phyloP scores from a whole-genome alignment of 371 early-diverging fungal genomes.

The Mortierella sp. region DNA sequence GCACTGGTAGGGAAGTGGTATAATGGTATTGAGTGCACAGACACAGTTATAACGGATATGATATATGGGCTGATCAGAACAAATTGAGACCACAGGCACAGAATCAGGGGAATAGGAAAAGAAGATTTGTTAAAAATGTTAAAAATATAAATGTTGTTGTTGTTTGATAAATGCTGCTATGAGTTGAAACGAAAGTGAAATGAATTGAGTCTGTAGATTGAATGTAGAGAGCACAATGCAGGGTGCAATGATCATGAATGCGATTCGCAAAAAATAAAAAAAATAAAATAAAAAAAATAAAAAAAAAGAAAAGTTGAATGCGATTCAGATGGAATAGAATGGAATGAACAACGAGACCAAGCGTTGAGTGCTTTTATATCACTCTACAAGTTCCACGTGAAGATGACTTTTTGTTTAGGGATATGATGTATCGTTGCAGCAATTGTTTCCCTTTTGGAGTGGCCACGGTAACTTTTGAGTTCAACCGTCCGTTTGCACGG shows the following conservation, averaged over 20 bases:
- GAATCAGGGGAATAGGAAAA: background rate
- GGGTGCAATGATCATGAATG: background rate
- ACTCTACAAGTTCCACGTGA: slow-evolving; percentile 1
- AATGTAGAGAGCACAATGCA: background rate
- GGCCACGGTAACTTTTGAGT: slow-evolving; percentile 4
- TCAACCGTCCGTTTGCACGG: background rate
- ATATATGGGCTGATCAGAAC: background rate
- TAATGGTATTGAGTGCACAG: slow-evolving; percentile 2
- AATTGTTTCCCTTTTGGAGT: background rate
- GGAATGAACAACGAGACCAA: background rate
- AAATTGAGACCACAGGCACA: background rate
- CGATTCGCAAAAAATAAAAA: background rate
- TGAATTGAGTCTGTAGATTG: background rate
- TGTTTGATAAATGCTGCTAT: no score
- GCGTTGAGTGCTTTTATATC: background rate
- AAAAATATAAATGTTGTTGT: background rate
- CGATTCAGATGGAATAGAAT: background rate
- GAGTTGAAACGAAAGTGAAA: background rate
- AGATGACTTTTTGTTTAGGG: background rate
- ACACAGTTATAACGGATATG: background rate
- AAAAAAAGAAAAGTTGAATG: background rate
- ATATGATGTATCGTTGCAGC: background rate
- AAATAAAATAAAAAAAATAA: no score
- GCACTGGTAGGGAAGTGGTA: background rate
- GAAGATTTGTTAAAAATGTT: background rate